Evolutionary conservation across 2,329 filamentous ascomycete species (phyloP).

Genomic region (Corniculantispora saksenae): DNA sequence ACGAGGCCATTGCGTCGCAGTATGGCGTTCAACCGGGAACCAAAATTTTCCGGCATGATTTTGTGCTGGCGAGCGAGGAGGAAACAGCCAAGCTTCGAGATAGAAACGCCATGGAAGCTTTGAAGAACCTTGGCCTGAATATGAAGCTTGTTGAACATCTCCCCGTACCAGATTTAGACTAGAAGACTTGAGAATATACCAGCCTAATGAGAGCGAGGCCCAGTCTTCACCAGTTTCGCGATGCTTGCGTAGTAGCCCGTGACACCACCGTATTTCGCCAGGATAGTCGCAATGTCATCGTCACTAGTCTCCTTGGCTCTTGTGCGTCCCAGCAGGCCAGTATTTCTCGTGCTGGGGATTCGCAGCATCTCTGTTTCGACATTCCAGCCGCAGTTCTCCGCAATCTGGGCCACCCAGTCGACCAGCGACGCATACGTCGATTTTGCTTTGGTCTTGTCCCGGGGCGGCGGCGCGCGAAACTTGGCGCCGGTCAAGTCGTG

Average conservation of each 20-base stretch:
- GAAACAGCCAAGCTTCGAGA: conserved; percentile 69
- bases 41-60: conserved; percentile 69
- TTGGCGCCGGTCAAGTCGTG: conserved; percentile 76
- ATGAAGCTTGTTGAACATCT: conserved; percentile 73
- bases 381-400: conserved; percentile 70
- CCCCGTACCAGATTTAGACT: conserved; percentile 68
- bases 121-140: conserved; percentile 65
- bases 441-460: conserved; percentile 48
- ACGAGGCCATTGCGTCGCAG: conserved; percentile 54
- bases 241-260: conserved; percentile 62
- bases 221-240: conserved; percentile 57
- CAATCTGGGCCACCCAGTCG: conserved; percentile 71
- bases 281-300: conserved; percentile 45
- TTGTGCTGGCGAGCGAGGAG: conserved; percentile 72
- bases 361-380: conserved; percentile 83
- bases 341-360: conserved; percentile 90
- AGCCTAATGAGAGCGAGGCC: conserved; percentile 24
- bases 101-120: conserved; percentile 62
- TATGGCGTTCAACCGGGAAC: conserved; percentile 66
- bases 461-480: conserved; percentile 67
- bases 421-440: conserved; percentile 85
- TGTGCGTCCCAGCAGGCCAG: conserved; percentile 71
- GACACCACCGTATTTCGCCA: conserved; percentile 56
- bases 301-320: conserved; percentile 31
- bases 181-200: not conserved